phyloP scores from a whole-genome alignment of 805 yeast genomes.

The Yarrowia deformans region DNA sequence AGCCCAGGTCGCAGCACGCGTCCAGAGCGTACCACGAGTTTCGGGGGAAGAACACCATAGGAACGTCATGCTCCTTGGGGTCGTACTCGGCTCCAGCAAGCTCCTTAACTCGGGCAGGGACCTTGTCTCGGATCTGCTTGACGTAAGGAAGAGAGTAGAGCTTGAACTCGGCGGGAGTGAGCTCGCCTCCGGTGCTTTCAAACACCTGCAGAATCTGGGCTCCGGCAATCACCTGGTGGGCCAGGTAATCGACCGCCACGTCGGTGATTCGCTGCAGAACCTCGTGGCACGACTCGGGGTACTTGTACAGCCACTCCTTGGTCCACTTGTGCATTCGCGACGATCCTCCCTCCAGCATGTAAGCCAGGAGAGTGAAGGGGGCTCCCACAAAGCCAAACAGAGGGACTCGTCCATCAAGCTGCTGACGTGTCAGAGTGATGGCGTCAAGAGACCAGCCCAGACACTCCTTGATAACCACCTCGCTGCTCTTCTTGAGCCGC shows the following conservation, averaged over 20 bases:
- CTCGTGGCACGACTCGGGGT: conserved; percentile 72
- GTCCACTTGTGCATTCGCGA: conserved; percentile 89
- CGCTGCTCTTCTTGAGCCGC: conserved; percentile 55
- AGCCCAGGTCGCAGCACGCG: conserved; percentile 79
- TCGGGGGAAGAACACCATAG: conserved; percentile 90
- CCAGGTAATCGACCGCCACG: conserved; percentile 89
- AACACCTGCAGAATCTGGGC: conserved; percentile 98
- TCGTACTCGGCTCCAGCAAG: conserved; percentile 22
- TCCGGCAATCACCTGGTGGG: conserved; percentile 95
- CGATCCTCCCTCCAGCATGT: conserved; percentile 98
- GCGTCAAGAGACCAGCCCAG: conserved; percentile 95
- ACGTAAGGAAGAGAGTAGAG: conserved; percentile 91
- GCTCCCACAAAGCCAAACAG: conserved; percentile 95
- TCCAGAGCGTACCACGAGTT: conserved; percentile 98
- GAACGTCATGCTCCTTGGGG: conserved; percentile 55
- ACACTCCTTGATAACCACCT: conserved; percentile 76
- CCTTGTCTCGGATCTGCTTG: conserved; percentile 70
- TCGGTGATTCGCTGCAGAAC: conserved; percentile 81
- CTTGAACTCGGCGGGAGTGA: conserved; percentile 86
- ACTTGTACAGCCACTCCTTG: conserved; percentile 88
- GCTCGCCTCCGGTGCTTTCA: conserved; percentile 98
- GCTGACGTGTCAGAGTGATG: conserved; percentile 87
- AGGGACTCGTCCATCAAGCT: conserved; percentile 90
- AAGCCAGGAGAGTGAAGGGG: conserved; percentile 96
- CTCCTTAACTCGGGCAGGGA: conserved; percentile 67